Conservation (phyloP, 2,329 filamentous ascomycete species). For the Microdochium trichocladiopsis region DNA sequence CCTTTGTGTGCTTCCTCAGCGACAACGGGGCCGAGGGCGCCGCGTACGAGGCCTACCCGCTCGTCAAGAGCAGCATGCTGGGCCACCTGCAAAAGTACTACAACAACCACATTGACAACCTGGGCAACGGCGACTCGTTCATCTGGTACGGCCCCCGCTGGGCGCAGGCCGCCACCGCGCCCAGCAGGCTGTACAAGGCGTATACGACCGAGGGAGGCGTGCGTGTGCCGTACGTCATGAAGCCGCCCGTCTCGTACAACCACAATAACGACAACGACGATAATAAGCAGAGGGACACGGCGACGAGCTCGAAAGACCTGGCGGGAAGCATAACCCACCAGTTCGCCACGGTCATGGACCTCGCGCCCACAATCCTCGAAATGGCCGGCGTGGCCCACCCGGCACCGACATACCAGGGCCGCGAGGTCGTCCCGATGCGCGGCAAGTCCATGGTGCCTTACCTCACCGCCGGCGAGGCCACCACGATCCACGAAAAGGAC, state of each 20-base stretch:
- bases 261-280: too few species aligned
- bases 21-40: slow-evolving; percentile 58
- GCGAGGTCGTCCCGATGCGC: slow-evolving; percentile 23
- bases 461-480: slow-evolving; percentile 8
- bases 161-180: slow-evolving; percentile 34
- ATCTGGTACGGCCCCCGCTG: slow-evolving; percentile 54
- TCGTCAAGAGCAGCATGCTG: slow-evolving; percentile 45
- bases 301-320: background rate
- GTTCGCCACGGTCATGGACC: slow-evolving; percentile 45
- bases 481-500: slow-evolving; percentile 25
- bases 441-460: slow-evolving; percentile 26
- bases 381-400: slow-evolving; percentile 43
- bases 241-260: slow-evolving; percentile 20
- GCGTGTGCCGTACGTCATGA: slow-evolving; percentile 43
- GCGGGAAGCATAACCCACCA: slow-evolving; percentile 34
- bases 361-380: slow-evolving; percentile 38
- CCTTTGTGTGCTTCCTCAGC: slow-evolving; percentile 55
- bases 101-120: slow-evolving; percentile 48
- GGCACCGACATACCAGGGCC: slow-evolving; percentile 35
- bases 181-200: slow-evolving; percentile 27
- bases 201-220: slow-evolving; percentile 43
- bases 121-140: slow-evolving; percentile 49
- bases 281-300: background rate
- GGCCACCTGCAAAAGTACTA: slow-evolving; percentile 47
- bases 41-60: slow-evolving; percentile 49